Conservation (phyloP, 139 green algal genomes). For the Tetraselmis chui region DNA sequence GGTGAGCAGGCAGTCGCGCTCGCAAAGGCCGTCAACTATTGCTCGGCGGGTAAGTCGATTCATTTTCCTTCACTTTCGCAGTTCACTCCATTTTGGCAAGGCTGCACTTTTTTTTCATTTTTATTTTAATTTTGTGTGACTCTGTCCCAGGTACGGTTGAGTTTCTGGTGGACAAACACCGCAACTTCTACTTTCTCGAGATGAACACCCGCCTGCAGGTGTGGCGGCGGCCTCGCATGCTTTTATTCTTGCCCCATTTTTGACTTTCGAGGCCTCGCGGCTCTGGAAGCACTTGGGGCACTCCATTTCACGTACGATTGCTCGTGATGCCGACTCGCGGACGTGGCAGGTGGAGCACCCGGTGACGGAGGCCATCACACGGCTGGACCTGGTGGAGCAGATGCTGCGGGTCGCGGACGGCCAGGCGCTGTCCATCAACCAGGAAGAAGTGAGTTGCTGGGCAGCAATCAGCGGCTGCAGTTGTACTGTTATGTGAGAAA, state of each 20-base stretch:
- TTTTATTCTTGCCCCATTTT: too few relatives aligned
- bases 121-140: not conserved
- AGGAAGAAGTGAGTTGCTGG: conserved; percentile 24
- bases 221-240: too few relatives aligned
- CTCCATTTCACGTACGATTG: not conserved
- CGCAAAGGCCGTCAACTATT: conserved; percentile 45
- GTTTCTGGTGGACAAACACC: conserved; percentile 35
- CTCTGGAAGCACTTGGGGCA: not conserved
- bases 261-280: too few relatives aligned
- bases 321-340: not conserved
- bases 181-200: conserved; percentile 42
- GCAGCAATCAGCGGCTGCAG: too few relatives aligned
- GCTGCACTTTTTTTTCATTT: not conserved
- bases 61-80: conserved; percentile 1
- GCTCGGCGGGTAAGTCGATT: conserved; percentile 38
- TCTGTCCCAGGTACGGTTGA: conserved; percentile 29
- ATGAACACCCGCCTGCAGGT: conserved; percentile 44
- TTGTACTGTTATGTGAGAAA: too few relatives aligned
- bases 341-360: conserved; percentile 32
- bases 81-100: not conserved
- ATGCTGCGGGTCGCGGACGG: conserved; percentile 35
- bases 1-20: conserved; percentile 52
- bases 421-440: conserved; percentile 28
- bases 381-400: conserved; percentile 35
- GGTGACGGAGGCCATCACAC: conserved; percentile 31